Conservation (phyloP, 371 early-diverging fungal genomes). For the Entomophthora muscae region DNA sequence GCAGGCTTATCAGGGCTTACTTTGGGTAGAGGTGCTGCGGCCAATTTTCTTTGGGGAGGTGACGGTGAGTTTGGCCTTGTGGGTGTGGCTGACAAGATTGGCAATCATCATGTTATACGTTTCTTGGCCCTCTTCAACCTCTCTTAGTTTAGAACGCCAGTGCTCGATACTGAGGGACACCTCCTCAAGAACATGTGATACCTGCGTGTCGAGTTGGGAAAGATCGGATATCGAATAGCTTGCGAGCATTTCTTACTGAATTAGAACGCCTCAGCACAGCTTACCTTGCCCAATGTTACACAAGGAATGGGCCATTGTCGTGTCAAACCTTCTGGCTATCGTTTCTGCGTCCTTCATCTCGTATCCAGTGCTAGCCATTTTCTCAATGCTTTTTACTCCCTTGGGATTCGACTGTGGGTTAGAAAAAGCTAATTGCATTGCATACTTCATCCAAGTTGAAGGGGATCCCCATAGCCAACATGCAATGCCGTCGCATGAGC, state of each 20-base stretch:
- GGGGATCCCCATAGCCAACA: background rate
- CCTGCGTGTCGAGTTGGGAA: background rate
- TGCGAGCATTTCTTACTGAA: background rate
- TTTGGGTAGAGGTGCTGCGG: background rate
- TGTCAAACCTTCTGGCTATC: conserved; percentile 3
- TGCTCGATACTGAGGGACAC: conserved; percentile 1
- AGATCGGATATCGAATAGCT: background rate
- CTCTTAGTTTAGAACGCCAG: background rate
- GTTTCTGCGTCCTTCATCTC: conserved; percentile 1
- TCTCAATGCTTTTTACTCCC: background rate
- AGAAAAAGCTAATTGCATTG: too few species aligned
- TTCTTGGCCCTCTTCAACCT: background rate
- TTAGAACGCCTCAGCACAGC: background rate
- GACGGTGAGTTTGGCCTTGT: background rate
- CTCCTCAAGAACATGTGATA: conserved; percentile 1
- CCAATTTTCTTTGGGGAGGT: background rate
- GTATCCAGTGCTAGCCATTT: background rate
- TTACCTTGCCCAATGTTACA: conserved; percentile 3
- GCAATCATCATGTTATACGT: conserved; percentile 7
- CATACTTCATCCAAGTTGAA: background rate
- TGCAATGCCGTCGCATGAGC: background rate
- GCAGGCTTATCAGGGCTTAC: background rate
- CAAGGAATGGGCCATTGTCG: conserved; percentile 1
- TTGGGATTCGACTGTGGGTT: too few species aligned
- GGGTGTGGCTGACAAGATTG: conserved; percentile 7